Base-by-base conservation (phyloP, 2,329 filamentous ascomycete species). In the Ascochyta pisi region DNA sequence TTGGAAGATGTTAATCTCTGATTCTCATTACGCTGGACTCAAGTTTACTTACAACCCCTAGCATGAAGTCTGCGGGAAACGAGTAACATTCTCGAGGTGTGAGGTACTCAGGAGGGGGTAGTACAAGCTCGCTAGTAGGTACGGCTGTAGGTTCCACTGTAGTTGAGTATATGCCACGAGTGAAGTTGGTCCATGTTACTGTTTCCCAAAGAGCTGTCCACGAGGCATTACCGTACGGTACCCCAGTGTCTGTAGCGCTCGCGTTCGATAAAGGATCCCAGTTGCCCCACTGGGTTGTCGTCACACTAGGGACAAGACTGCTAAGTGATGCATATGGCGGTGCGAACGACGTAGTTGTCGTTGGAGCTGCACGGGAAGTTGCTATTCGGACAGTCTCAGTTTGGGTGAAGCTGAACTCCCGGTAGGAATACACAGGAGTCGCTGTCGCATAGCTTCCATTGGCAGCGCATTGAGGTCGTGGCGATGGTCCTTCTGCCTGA, bases 91-190 rank as follows among this genome's bases (percentile, higher is more conserved):
- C 74, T 19, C 75, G 73, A 40, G 81, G 78, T 0, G 74, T 76
- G 51, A 83, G 82, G 55, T 82, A 83, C 44, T 82, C 79, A 1
- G 74, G 67, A 0, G 85, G 84, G 0, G 84, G 85, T 0, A 85
- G 75, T 6, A 86, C 73, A 1, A 87, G 76, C 53, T 86, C 83
- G 49, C 73, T 81, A 1, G 76, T 83, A 0, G 84, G 81, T 1
- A 87, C 70, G 0, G 84, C 78, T 0, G 83, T 87, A 0, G 84
- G 82, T 4, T 74, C 77, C 2, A 84, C 83, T 0, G 84, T 86
- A 0, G 83, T 83, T 2, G 76, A 77, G 57, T 79, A 78, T n/a
- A 79, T 58, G 52, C 67, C 68, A 24, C 62, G 62, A 8, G 74
- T 77, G 42, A 78, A 76, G 35, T 76, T 77, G 10, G 68, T 61